A percentile compares a stretch with the other conserved stretches of the same genome.
Evolutionary conservation across 352 stramenopile species (phyloP).

Genomic region (Pythium pyrilobum): DNA sequence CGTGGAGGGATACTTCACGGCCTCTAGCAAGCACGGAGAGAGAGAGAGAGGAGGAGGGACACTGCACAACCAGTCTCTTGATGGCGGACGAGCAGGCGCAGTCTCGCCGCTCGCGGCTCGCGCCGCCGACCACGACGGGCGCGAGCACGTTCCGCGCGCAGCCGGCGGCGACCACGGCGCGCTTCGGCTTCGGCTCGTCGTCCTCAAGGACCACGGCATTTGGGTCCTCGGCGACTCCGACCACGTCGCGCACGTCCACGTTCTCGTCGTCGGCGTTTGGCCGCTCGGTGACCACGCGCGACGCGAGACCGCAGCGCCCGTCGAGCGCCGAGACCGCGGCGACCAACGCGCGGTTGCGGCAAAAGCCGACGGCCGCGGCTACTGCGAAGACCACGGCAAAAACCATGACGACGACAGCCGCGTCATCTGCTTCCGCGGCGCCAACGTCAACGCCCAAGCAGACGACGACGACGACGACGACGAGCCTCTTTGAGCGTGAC

Average conservation of each 20-base stretch:
- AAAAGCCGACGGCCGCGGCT: conserved; percentile 35
- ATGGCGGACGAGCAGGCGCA: conserved; percentile 19
- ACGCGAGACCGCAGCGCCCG: conserved; percentile 22
- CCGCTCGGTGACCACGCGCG: not conserved
- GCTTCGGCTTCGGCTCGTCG: conserved; percentile 17
- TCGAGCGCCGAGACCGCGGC: conserved; percentile 31
- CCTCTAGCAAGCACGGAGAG: not conserved
- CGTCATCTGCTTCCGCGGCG: not conserved
- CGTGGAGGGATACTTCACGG: no score
- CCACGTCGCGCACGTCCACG: conserved; percentile 7
- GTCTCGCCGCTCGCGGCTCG: conserved; percentile 11
- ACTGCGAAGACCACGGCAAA: conserved; percentile 24
- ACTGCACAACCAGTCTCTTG: not conserved
- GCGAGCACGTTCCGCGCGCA: conserved; percentile 4
- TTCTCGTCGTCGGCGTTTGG: conserved; percentile 18
- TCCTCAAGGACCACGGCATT: not conserved
- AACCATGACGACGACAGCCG: conserved; percentile 24
- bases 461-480: conserved; percentile 3
- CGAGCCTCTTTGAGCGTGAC: conserved; percentile 4
- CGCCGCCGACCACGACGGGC: conserved; percentile 2
- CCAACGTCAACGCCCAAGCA: conserved; percentile 6
- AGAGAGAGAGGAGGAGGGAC: not conserved
- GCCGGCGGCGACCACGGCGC: not conserved
- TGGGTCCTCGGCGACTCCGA: not conserved
- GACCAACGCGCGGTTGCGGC: conserved; percentile 41